These are phyloP conservation scores for Pinguiococcus pyrenoidosus DNA, from an alignment of 108 stramenopile species.

Conservation along the genomic window DNA sequence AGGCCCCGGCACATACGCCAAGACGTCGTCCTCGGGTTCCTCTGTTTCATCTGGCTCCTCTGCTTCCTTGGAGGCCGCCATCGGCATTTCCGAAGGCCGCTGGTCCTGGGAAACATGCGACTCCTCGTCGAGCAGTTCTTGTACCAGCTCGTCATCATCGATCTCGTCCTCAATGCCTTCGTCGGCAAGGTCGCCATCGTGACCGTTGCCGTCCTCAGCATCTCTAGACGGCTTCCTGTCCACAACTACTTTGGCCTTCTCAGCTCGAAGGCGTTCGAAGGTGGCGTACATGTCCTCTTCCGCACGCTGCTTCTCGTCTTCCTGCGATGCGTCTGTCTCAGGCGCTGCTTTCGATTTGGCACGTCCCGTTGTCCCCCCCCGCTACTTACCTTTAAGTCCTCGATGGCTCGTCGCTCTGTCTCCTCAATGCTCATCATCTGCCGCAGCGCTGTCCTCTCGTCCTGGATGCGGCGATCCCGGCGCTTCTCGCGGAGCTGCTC, in stretches of 20 bases:
- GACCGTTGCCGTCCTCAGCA: background rate
- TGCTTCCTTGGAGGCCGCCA: background rate
- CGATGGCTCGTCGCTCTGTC: constrained; percentile 28
- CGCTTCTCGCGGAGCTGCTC: constrained; percentile 9
- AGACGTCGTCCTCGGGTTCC: constrained; percentile 8
- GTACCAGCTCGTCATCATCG: background rate
- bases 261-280: too few species aligned
- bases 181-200: background rate
- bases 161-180: constrained; percentile 10
- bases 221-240: background rate
- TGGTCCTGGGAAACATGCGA: constrained; percentile 2
- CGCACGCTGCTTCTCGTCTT: constrained; percentile 35
- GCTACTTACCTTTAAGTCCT: constrained; percentile 33
- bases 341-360: too few species aligned
- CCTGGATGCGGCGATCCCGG: constrained; percentile 11
- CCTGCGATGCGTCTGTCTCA: too few species aligned
- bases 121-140: background rate
- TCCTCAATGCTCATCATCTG: constrained; percentile 40
- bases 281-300: constrained; percentile 21
- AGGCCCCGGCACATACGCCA: constrained; percentile 29
- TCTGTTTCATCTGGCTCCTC: background rate
- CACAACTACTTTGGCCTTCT: too few species aligned
- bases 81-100: background rate
- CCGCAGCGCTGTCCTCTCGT: constrained; percentile 24
- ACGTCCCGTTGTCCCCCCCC: too few species aligned